A percentile compares a stretch with the other conserved stretches of the same genome.
Conservation (phyloP, 495 filamentous ascomycete genomes). For the Penicillium argentinense region DNA sequence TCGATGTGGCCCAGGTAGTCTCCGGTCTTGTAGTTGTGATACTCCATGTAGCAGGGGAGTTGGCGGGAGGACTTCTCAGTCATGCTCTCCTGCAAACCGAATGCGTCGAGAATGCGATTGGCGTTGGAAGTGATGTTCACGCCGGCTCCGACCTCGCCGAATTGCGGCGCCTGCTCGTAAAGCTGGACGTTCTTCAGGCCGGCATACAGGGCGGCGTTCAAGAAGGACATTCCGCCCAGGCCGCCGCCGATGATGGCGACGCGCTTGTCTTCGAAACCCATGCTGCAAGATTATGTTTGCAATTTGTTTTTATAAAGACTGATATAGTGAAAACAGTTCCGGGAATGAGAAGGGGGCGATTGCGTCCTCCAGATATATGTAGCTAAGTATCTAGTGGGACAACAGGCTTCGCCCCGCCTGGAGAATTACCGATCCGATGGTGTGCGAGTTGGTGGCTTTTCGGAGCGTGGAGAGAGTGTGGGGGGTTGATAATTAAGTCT, state of each 20-base stretch:
- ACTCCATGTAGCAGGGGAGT: constrained; percentile 33
- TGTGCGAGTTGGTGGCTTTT: constrained; percentile 13
- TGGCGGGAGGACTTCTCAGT: constrained; percentile 22
- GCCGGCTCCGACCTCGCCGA: constrained; percentile 59
- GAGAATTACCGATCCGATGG: constrained; percentile 20
- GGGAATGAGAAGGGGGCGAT: background rate
- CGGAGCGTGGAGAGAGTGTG: constrained; percentile 27
- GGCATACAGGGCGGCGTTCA: constrained; percentile 47
- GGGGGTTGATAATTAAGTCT: constrained; percentile 7
- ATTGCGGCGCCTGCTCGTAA: constrained; percentile 52
- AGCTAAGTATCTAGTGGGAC: constrained; percentile 1
- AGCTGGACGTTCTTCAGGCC: constrained; percentile 49
- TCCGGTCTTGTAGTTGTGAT: constrained; percentile 25
- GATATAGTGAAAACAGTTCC: too few relatives aligned
- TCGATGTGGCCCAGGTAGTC: constrained; percentile 30
- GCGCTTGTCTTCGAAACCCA: constrained; percentile 34
- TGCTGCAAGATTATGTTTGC: constrained; percentile 13
- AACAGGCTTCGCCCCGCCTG: constrained; percentile 15
- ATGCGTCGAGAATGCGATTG: constrained; percentile 27
- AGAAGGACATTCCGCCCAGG: constrained; percentile 51
- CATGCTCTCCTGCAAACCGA: constrained; percentile 30
- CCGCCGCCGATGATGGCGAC: constrained; percentile 60
- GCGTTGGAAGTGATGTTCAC: constrained; percentile 43
- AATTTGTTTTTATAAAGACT: too few relatives aligned
- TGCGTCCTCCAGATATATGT: constrained; percentile 10